phyloP scores from a whole-genome alignment of 805 yeast species.

The Sungouiella blattae region DNA sequence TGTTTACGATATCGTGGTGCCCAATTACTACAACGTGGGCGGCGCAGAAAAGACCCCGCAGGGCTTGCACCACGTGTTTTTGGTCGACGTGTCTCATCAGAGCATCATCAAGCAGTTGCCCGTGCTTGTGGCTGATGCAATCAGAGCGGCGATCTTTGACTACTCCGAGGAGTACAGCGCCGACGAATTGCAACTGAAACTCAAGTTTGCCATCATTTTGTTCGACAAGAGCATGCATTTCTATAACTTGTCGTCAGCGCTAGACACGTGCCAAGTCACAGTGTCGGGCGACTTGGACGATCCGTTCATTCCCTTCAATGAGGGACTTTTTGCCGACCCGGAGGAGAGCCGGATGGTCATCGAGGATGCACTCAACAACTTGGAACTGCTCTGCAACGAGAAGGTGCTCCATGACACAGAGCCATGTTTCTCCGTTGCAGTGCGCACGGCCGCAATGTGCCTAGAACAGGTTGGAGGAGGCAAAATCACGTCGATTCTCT shows the following conservation, averaged over 20 bases:
- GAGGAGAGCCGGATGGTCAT: slow-evolving; percentile 59
- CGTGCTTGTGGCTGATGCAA: slow-evolving; percentile 63
- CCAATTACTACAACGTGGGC: slow-evolving; percentile 60
- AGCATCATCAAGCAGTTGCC: slow-evolving; percentile 60
- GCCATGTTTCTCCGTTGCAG: slow-evolving; percentile 77
- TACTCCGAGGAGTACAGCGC: slow-evolving; percentile 12
- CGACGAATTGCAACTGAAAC: slow-evolving; percentile 9
- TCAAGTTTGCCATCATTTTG: slow-evolving; percentile 61
- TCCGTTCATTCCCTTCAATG: slow-evolving; percentile 75
- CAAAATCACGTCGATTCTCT: slow-evolving; percentile 65
- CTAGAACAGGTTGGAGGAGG: slow-evolving; percentile 75
- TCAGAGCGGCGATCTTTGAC: slow-evolving; percentile 52
- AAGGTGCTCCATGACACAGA: slow-evolving; percentile 47
- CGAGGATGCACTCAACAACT: slow-evolving; percentile 60
- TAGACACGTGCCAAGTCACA: slow-evolving; percentile 55
- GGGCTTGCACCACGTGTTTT: slow-evolving; percentile 66
- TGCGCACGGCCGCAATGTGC: slow-evolving; percentile 62
- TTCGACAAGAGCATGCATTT: slow-evolving; percentile 72
- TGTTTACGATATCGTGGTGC: slow-evolving; percentile 81
- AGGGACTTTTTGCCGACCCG: slow-evolving; percentile 81
- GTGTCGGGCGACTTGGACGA: slow-evolving; percentile 69
- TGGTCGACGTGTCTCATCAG: slow-evolving; percentile 64
- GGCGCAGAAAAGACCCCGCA: slow-evolving; percentile 26
- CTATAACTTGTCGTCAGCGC: slow-evolving; percentile 58
- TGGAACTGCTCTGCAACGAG: slow-evolving; percentile 46